Conservation (phyloP, 495 filamentous ascomycete genomes). For the Cercophora samala region DNA sequence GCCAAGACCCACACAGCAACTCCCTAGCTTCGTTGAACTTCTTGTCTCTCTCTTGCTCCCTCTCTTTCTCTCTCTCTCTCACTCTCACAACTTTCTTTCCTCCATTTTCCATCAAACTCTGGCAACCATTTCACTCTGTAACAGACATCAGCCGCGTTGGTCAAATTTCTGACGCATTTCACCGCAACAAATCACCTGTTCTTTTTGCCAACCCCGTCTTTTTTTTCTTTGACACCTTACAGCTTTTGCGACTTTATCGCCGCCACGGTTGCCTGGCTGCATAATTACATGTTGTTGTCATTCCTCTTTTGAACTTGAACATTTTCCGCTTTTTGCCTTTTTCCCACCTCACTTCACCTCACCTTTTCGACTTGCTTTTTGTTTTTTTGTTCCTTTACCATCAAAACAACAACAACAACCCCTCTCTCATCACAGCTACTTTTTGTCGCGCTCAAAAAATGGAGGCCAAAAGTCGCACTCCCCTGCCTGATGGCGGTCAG, state of each 20-base stretch:
- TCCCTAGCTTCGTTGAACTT: neutral
- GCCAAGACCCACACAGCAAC: neutral
- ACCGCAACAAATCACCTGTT: neutral
- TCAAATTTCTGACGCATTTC: neutral
- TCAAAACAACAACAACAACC: neutral
- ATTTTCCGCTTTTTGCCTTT: neutral
- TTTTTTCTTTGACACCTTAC: neutral
- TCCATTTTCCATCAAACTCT: slow-evolving; percentile 10
- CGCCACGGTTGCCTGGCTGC: neutral
- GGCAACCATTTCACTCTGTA: neutral
- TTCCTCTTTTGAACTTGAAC: neutral
- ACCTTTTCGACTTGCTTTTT: too few species aligned
- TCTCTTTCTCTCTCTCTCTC: neutral
- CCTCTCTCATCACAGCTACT: neutral
- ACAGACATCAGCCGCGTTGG: slow-evolving; percentile 2
- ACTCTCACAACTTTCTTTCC: slow-evolving; percentile 11
- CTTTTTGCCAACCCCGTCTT: neutral
- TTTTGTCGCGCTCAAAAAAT: neutral
- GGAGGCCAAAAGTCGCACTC: neutral
- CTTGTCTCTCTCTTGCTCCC: too few species aligned
- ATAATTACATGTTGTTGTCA: neutral
- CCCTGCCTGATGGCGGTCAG: neutral
- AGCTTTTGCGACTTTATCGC: neutral
- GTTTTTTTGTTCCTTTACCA: neutral
- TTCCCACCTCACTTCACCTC: neutral